Base-by-base conservation (phyloP, 176 grass and related monocot species). In the Phoenix roebelenii region DNA sequence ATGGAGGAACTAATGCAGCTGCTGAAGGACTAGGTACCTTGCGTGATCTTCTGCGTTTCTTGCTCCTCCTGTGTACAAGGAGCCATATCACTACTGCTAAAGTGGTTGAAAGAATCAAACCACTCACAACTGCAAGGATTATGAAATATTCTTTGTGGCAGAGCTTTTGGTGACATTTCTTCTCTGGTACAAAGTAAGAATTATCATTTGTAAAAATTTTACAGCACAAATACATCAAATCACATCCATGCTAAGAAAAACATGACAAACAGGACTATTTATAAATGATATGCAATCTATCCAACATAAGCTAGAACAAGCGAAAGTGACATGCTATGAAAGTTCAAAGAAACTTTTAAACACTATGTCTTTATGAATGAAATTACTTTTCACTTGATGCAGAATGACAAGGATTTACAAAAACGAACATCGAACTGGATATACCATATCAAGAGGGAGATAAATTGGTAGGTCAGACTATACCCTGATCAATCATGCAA, bases 31-130 rank as follows among this genome's bases (percentile, higher is more conserved):
- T 70, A 20, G 76, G 85, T 57, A 75, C 64, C 62, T 91, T 89
- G 60, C 87, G 78, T 0, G 93, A 97, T 71, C 72, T 80, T 77
- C 83, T 88, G 35, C 85, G 85, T 74, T 87, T 88, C 83, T 97
- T 97, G 84, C 66, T 97, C 66, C 78, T 78, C 72, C 76, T 79
- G 58, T 83, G 85, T 25, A 91, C 78, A 54, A 97, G 93, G 52
- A 97, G 70, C 93, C 93, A 97, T 58, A 91, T 75, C 51, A 97
- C 77, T 23, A 91, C 84, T 65, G 72, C 50, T 54, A 91, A 67
- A 64, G 93, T 97, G 61, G 67, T 88, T 18, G 65, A 67, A 61
- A 97, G 81, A 66, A 97, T 91, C 52, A 97, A 85, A 23, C 84
- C 84, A 10, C 93, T 97, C 16, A 97, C 93, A 55, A 79, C 60